phyloP scores from a whole-genome alignment of 2,329 filamentous ascomycete species.

The Fusarium sp. region DNA sequence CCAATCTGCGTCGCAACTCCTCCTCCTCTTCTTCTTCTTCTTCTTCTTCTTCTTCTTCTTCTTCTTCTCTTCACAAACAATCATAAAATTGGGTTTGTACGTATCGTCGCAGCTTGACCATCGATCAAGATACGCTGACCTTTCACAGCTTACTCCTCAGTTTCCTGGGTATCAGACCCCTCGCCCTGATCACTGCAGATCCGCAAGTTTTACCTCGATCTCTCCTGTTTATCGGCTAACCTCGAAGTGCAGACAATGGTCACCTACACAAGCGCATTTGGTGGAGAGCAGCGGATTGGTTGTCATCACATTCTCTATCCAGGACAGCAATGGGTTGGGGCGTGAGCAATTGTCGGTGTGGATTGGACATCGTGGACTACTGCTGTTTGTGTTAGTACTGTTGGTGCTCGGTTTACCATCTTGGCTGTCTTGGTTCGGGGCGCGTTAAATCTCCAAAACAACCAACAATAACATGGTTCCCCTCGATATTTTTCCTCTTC shows the following conservation, averaged over 20 bases:
- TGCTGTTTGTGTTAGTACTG: background rate
- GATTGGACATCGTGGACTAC: background rate
- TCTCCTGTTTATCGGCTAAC: background rate
- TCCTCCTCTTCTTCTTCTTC: background rate
- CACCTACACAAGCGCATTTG: background rate
- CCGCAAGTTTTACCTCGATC: background rate
- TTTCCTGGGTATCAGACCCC: background rate
- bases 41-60: background rate
- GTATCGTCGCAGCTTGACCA: background rate
- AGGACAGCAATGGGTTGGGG: background rate
- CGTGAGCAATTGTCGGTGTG: background rate
- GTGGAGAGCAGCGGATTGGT: background rate
- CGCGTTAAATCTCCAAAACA: background rate
- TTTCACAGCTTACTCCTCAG: background rate
- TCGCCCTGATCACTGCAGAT: background rate
- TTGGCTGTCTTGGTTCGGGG: background rate
- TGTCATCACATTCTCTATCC: rapidly evolving
- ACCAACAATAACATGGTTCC: background rate
- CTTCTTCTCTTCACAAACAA: background rate
- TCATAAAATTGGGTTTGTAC: background rate
- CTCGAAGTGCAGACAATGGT: background rate
- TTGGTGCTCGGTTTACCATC: background rate
- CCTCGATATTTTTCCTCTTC: background rate
- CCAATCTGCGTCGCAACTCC: background rate
- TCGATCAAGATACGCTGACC: background rate